Evolutionary conservation across 176 grass and related monocot genomes (phyloP).

Genomic region (Juncus inflexus): DNA sequence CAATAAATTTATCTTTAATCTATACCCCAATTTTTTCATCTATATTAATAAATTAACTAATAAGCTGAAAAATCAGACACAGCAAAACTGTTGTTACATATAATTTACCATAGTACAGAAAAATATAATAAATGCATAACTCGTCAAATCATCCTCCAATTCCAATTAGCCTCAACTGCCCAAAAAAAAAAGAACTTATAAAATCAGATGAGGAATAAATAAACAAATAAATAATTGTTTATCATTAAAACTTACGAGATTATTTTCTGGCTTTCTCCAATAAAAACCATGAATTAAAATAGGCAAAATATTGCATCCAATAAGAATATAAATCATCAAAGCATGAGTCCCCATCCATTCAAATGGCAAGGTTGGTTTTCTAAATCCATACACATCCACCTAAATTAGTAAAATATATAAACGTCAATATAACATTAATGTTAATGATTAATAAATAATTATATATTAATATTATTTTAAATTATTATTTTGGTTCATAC

Average conservation of each 20-base stretch:
- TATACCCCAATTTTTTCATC: no score
- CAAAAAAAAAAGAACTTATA: not conserved
- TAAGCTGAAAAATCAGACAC: no score
- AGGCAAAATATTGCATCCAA: conserved; percentile 62
- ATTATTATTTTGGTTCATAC: conserved; percentile 26
- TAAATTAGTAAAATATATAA: conserved; percentile 18
- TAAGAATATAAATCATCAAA: conserved; percentile 60
- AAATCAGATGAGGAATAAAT: not conserved
- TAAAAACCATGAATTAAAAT: conserved; percentile 63
- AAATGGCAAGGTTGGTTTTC: conserved; percentile 34
- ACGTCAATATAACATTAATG: not conserved
- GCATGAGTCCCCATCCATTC: conserved; percentile 80
- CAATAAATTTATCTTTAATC: no score
- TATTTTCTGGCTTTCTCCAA: conserved; percentile 51
- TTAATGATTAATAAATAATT: no score
- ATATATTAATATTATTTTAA: not conserved
- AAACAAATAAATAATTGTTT: not conserved
- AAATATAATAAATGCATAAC: no score
- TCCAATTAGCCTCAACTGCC: conserved; percentile 45
- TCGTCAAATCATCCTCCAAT: conserved; percentile 21
- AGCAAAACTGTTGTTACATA: no score
- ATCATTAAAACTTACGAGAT: conserved; percentile 37
- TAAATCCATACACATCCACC: conserved; percentile 71
- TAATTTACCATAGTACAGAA: no score
- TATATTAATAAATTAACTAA: no score